Conservation (phyloP, 2,329 filamentous ascomycete species). For the Monilinia fructigena region DNA sequence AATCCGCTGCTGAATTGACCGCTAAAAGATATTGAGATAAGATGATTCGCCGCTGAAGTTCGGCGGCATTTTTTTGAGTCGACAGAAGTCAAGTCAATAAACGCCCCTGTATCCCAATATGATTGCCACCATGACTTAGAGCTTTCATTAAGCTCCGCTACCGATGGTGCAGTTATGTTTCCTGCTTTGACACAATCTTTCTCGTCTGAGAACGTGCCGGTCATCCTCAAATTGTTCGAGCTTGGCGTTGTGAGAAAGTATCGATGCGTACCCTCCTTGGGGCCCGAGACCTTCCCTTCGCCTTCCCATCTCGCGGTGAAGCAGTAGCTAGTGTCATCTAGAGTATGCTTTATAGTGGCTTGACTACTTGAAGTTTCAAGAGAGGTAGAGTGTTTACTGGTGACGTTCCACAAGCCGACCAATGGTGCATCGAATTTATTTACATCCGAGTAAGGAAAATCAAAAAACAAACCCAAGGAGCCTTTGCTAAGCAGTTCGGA, state of each 20-base stretch:
- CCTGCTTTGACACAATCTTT: not conserved
- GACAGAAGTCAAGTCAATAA: constrained; percentile 45
- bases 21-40: constrained; percentile 47
- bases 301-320: constrained; percentile 35
- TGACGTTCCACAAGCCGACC: constrained; percentile 44
- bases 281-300: constrained; percentile 26
- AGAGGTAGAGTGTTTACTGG: constrained; percentile 43
- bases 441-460: constrained; percentile 46
- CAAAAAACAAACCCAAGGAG: constrained; percentile 43
- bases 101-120: constrained; percentile 44
- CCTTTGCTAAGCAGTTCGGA: constrained; percentile 41
- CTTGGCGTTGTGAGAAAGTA: constrained; percentile 28
- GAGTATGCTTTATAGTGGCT: constrained; percentile 43
- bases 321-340: constrained; percentile 44
- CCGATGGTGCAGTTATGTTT: not conserved
- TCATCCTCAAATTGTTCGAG: constrained; percentile 8
- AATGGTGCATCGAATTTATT: constrained; percentile 48
- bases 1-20: constrained; percentile 44
- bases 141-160: constrained; percentile 11
- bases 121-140: constrained; percentile 30
- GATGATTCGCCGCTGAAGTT: constrained; percentile 47
- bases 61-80: constrained; percentile 42
- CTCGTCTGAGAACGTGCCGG: not conserved
- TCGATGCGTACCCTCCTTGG: constrained; percentile 27
- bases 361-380: constrained; percentile 25